phyloP scores from a whole-genome alignment of 1,139 yeast species.

The Candida pseudocylindracea region DNA sequence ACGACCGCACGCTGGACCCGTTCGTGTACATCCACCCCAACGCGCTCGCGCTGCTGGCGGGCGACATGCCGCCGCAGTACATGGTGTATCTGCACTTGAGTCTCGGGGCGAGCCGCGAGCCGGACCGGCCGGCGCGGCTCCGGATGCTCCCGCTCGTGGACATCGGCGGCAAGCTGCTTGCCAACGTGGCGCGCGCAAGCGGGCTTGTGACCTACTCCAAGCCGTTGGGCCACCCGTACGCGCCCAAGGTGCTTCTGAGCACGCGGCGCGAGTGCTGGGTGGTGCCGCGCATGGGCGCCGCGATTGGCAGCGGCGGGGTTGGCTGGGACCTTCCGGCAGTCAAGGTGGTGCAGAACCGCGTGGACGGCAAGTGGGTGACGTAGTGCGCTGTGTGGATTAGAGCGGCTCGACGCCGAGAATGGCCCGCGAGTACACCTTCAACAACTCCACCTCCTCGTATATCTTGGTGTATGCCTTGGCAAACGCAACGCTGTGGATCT shows the following conservation, averaged over 20 bases:
- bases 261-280: slow-evolving; percentile 72
- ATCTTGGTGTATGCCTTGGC: no score
- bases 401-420: no score
- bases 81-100: slow-evolving; percentile 48
- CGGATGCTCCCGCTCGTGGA: slow-evolving; percentile 65
- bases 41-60: slow-evolving; percentile 31
- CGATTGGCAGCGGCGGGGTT: slow-evolving; percentile 59
- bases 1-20: slow-evolving; percentile 17
- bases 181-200: slow-evolving; percentile 55
- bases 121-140: slow-evolving; percentile 16
- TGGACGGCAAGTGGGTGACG: slow-evolving; percentile 36
- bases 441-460: no score
- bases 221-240: slow-evolving; percentile 81
- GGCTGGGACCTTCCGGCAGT: slow-evolving; percentile 90
- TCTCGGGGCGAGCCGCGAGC: slow-evolving; percentile 15
- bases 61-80: slow-evolving; percentile 54
- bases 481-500: no score
- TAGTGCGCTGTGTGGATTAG: slow-evolving; percentile 3
- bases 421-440: no score
- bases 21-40: slow-evolving; percentile 59
- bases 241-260: slow-evolving; percentile 43
- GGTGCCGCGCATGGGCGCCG: slow-evolving; percentile 77
- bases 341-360: slow-evolving; percentile 49
- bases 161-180: slow-evolving; percentile 48
- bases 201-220: slow-evolving; percentile 67